Evolutionary conservation across 2,329 filamentous ascomycete species (phyloP), one percentile per base, ranked within the genome.

Genomic region (Botrytis pseudocinerea): DNA sequence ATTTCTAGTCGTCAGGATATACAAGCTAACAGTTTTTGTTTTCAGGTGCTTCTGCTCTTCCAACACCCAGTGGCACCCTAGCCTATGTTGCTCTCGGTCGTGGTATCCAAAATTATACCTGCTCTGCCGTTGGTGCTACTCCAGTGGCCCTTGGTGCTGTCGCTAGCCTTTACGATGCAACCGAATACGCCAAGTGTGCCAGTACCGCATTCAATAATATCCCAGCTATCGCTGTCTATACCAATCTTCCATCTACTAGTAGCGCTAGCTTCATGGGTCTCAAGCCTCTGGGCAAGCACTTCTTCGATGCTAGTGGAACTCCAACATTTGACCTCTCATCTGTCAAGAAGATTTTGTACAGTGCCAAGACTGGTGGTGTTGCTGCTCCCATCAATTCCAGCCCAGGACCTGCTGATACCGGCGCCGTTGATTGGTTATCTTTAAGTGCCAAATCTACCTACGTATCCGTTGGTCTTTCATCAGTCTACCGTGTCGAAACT

Each of bases 81-180:
- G 72, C 74, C 70, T 78, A 76, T 60, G 75, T 80, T 54, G 76
- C 78, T n/a, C 73, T 81, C 44, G 80, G 80, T 64, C 78, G 78
- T 18, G 80, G 80, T 57, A 73, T 78, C 51, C 80, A 81, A 69
- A 81, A 81, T 69, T 81, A 81, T 72, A 79, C 79, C 60, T 81
- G 80, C 76, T 44, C 75, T 3, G 68, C 60, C n/a, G 64, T 65
- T 16, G 73, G 73, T 28, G 76, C 75, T 18, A 71, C 69, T 14
- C 74, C 78, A 9, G 72, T 74, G 25, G 69, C 77, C 18, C 51
- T 79, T 28, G 80, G 80, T 32, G 80, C 80, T 12, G 64, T 80
- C 25, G 80, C 80, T 63, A 79, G 74, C 9, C 78, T 81, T 73
- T 81, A 73, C 75, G 80, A 81, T 32, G 79, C 74, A 32, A 80